Conservation (phyloP, 2,329 filamentous ascomycete genomes). For the Bipolaris oryzae region DNA sequence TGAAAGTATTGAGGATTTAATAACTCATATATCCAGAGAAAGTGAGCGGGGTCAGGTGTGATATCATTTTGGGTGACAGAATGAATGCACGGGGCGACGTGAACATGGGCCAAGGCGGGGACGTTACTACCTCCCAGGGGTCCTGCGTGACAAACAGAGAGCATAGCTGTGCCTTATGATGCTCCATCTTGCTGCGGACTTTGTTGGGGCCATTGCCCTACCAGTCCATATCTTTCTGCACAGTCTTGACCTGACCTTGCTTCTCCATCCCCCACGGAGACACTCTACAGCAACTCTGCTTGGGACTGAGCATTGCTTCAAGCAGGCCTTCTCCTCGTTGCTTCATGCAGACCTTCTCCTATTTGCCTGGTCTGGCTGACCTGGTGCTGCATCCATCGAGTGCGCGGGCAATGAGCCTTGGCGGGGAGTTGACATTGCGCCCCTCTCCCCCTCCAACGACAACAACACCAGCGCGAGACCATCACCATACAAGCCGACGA, state of each 20-base stretch:
- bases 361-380: background rate
- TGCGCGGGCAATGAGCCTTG: constrained; percentile 4
- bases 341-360: background rate
- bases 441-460: constrained; percentile 3
- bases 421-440: constrained; percentile 2
- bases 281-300: background rate
- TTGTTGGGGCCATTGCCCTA: constrained; percentile 2
- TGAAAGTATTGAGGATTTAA: background rate
- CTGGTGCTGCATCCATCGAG: constrained; percentile 7
- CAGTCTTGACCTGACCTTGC: background rate
- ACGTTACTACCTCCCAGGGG: background rate
- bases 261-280: background rate
- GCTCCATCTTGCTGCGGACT: background rate
- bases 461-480: constrained; percentile 6
- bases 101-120: constrained; percentile 4
- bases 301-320: background rate
- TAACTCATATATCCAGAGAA: constrained; percentile 1
- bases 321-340: background rate
- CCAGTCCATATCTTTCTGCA: background rate
- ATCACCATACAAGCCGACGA: background rate
- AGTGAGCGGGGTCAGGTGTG: background rate
- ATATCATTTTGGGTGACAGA: background rate
- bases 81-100: background rate
- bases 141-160: background rate
- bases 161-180: background rate